Conservation (phyloP, 768 basidiomycete genomes). For the Tulasnella sp. region DNA sequence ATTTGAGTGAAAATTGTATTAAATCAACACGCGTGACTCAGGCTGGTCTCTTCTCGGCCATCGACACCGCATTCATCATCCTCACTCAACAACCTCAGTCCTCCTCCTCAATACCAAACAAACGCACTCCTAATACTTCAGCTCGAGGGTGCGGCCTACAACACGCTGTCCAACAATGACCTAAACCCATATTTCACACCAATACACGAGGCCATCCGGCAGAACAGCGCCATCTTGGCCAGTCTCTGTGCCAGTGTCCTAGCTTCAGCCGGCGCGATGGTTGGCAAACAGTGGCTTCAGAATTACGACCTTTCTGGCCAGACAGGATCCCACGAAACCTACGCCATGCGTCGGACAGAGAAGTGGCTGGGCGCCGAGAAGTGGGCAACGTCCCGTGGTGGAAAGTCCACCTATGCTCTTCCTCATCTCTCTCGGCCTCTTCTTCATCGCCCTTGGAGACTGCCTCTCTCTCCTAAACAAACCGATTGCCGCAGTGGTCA, state of each 20-base stretch:
- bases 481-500: not conserved
- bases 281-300: conserved; percentile 4
- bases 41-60: conserved; percentile 6
- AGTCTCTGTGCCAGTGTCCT: conserved; percentile 1
- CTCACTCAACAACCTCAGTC: not conserved
- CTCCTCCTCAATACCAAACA: not conserved
- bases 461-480: not conserved
- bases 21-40: too few species aligned
- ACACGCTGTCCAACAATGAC: not conserved
- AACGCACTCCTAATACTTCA: not conserved
- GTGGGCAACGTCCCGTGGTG: not conserved
- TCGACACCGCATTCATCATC: not conserved
- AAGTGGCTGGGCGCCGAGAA: not conserved
- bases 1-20: not conserved
- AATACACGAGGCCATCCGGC: not conserved
- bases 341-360: not conserved
- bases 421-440: not conserved
- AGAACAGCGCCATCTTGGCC: not conserved
- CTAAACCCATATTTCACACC: not conserved
- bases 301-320: not conserved
- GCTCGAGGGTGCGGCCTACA: not conserved
- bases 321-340: not conserved
- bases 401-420: not conserved
- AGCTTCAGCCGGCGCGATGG: not conserved
- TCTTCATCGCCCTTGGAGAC: not conserved